These are phyloP conservation scores for Trichoderma polysporum DNA, from an alignment of 2,329 filamentous ascomycete species.

Conservation along the genomic window DNA sequence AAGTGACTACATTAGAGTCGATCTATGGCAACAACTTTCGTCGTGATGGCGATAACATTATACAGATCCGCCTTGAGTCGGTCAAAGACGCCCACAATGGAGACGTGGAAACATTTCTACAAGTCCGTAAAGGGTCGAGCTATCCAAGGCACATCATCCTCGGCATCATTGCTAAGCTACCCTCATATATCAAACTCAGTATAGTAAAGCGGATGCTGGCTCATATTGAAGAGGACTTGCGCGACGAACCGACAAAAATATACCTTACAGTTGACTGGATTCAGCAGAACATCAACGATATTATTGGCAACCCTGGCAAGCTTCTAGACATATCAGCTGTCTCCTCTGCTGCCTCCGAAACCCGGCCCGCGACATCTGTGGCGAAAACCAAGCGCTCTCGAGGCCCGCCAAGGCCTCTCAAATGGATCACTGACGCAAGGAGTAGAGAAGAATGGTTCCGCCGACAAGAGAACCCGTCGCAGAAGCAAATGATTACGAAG, in stretches of 20 bases:
- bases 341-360: conserved; percentile 63
- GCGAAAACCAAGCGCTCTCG: conserved; percentile 34
- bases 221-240: conserved; percentile 67
- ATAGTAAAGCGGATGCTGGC: conserved; percentile 74
- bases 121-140: conserved; percentile 68
- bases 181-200: conserved; percentile 90
- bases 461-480: conserved; percentile 62
- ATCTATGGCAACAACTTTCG: conserved; percentile 78
- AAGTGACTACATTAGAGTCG: conserved; percentile 78
- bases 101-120: conserved; percentile 56
- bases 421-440: conserved; percentile 59
- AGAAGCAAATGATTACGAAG: conserved; percentile 72
- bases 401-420: conserved; percentile 58
- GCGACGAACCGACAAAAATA: conserved; percentile 84
- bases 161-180: conserved; percentile 68
- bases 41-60: conserved; percentile 60
- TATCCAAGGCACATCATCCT: conserved; percentile 75
- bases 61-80: conserved; percentile 65
- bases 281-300: conserved; percentile 76
- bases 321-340: conserved; percentile 82
- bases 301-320: conserved; percentile 80
- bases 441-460: conserved; percentile 69
- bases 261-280: conserved; percentile 91
- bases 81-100: conserved; percentile 51
- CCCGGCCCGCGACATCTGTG: conserved; percentile 35